Percentiles rank a stretch among this genome's conserved stretches.
phyloP scores from a whole-genome alignment of 306 rosid genomes.

The Corylus heterophylla region DNA sequence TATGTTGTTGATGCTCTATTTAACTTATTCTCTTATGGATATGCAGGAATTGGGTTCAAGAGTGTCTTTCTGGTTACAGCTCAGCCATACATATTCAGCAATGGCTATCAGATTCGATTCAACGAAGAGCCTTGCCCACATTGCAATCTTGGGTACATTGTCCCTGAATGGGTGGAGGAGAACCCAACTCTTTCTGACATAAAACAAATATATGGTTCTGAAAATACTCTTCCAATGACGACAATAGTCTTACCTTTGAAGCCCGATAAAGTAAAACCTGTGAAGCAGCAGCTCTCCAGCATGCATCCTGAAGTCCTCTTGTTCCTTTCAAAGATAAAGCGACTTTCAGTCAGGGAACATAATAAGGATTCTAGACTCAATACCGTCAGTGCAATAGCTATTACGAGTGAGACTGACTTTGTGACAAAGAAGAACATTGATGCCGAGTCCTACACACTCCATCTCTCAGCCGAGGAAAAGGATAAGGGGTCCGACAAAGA shows the following conservation, averaged over 20 bases:
- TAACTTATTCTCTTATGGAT: conserved; percentile 9
- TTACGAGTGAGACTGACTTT: conserved; percentile 49
- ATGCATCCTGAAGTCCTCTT: conserved; percentile 69
- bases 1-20: neutral
- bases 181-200: conserved; percentile 50
- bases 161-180: conserved; percentile 89
- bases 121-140: conserved; percentile 66
- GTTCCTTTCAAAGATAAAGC: conserved; percentile 67
- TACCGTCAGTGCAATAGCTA: conserved; percentile 52
- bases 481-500: conserved; percentile 19
- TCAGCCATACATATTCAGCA: conserved; percentile 70
- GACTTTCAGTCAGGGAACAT: conserved; percentile 58
- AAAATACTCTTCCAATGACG: conserved; percentile 53
- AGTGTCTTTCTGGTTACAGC: conserved; percentile 78
- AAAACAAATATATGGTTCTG: conserved; percentile 43
- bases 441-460: conserved; percentile 68
- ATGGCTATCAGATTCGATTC: conserved; percentile 77
- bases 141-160: conserved; percentile 74
- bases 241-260: conserved; percentile 64
- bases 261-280: conserved; percentile 57
- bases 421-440: conserved; percentile 51
- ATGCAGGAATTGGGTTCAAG: conserved; percentile 87
- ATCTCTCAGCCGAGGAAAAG: conserved; percentile 47
- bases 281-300: conserved; percentile 63
- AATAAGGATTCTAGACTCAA: conserved; percentile 39